Base-by-base conservation (phyloP, 768 basidiomycete species). In the Tubosaeta sp. region DNA sequence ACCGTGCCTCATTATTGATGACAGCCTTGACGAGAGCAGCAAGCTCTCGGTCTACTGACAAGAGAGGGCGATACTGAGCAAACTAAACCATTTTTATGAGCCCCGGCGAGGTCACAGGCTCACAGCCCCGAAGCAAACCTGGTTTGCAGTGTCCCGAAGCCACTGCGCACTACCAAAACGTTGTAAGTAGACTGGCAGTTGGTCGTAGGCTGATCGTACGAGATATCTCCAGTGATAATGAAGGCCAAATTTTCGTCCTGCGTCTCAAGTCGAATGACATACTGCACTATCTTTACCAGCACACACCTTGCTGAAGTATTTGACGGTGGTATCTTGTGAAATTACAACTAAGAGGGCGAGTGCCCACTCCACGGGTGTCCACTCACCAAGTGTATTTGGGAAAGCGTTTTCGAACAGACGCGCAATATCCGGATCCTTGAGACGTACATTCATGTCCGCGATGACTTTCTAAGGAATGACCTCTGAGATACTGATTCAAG, bases 381-480 rank as follows among this genome's bases (percentile, higher is more conserved):
- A 63, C 74, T 53, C 57, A 86, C 86, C 88, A 42, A 91, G 76
- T 0, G 88, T 91, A 59, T 88, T 88, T 4, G 88, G 88, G 62
- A 89, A 88, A 1, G 88, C 84, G 55, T 90, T 91, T 66, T 89
- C 88, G 57, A 91, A 91, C 19, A 91, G 65, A 46, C 86, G 78
- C 12, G 88, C 88, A 47, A 91, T 57, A 59, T 91, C 88, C 0
- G 87, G 84, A 62, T 91, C 86, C 63, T 83, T 88, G 51, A 91
- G 71, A 42, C 84, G 75, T 16, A 71, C 64, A 39, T 79, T 88
- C 85, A 88, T 85, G 65, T 90, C 85, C n/a, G 56, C 59, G 29
- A 90, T 85, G 27, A 89, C 86, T 76, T 80, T 76, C 87, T 89
- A 55, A 4, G 44, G 11, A 26, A 37, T 27, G 34, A 2, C 14